These are phyloP conservation scores for Kandelia obovata DNA, from an alignment of 345 rosid species.

Conservation along the genomic window DNA sequence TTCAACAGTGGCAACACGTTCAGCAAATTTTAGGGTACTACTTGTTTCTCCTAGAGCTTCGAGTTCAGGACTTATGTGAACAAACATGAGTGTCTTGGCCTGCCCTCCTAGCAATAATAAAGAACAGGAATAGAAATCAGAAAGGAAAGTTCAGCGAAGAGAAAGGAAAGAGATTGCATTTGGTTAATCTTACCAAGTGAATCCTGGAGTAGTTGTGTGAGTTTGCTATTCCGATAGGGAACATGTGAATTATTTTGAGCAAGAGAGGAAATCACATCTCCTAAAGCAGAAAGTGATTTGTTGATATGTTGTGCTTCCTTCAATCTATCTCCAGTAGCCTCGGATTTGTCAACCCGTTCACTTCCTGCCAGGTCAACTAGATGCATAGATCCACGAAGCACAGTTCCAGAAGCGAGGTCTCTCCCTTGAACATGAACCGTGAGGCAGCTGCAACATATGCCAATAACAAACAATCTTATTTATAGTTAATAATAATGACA, in stretches of 20 bases:
- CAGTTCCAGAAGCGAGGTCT: slow-evolving; percentile 26
- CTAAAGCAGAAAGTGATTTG: slow-evolving; percentile 35
- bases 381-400: slow-evolving; percentile 33
- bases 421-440: slow-evolving; percentile 34
- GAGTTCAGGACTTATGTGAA: slow-evolving; percentile 33
- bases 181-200: slow-evolving; percentile 26
- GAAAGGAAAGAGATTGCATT: not conserved
- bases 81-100: slow-evolving; percentile 35
- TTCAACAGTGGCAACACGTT: slow-evolving; percentile 35
- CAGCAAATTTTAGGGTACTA: slow-evolving; percentile 35
- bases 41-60: slow-evolving; percentile 34
- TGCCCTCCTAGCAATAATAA: slow-evolving; percentile 26
- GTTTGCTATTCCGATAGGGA: slow-evolving; percentile 36
- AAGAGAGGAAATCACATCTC: slow-evolving; percentile 34
- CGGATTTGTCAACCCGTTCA: slow-evolving; percentile 32
- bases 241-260: slow-evolving; percentile 27
- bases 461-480: not conserved
- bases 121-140: not conserved
- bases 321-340: slow-evolving; percentile 32
- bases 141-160: not conserved
- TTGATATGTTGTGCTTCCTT: slow-evolving; percentile 38
- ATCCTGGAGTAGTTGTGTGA: slow-evolving; percentile 37
- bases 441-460: slow-evolving; percentile 27
- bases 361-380: slow-evolving; percentile 36
- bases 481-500: not conserved